Conservation (phyloP, 495 filamentous ascomycete genomes). For the Tetracladium setigerum region DNA sequence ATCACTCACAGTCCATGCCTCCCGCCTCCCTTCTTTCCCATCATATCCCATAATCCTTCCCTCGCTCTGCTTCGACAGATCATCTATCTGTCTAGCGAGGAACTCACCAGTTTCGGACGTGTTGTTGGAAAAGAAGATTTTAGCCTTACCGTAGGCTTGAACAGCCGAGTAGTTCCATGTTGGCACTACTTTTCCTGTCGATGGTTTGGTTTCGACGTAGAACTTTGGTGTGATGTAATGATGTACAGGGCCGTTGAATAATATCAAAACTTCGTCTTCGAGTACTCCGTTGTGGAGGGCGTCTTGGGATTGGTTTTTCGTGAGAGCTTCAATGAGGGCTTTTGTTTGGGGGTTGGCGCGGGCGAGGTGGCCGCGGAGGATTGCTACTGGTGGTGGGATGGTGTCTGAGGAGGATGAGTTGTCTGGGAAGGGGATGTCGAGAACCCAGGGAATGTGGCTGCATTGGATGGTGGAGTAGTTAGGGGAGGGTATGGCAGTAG, state of each 20-base stretch:
- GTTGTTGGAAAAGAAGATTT: slow-evolving; percentile 35
- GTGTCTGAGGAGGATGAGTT: slow-evolving; percentile 18
- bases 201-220: slow-evolving; percentile 49
- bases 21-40: slow-evolving; percentile 25
- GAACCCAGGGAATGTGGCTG: slow-evolving; percentile 49
- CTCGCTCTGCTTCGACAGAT: slow-evolving; percentile 39
- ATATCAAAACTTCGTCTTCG: slow-evolving; percentile 37
- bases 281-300: slow-evolving; percentile 12
- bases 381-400: slow-evolving; percentile 23
- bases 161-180: slow-evolving; percentile 57
- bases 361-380: slow-evolving; percentile 48
- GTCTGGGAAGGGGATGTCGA: slow-evolving; percentile 29
- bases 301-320: not conserved
- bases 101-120: slow-evolving; percentile 29
- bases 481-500: slow-evolving; percentile 41
- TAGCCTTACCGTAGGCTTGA: slow-evolving; percentile 45
- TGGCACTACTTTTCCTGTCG: slow-evolving; percentile 49
- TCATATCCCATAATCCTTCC: slow-evolving; percentile 39
- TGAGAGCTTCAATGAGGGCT: slow-evolving; percentile 38
- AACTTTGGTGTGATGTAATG: slow-evolving; percentile 56
- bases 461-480: slow-evolving; percentile 38
- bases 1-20: slow-evolving; percentile 40
- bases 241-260: slow-evolving; percentile 43
- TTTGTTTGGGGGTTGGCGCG: slow-evolving; percentile 48
- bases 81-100: slow-evolving; percentile 36